These are phyloP conservation scores for Starmerella tilneyi DNA, from an alignment of 805 yeast genomes.

Conservation along the genomic window DNA sequence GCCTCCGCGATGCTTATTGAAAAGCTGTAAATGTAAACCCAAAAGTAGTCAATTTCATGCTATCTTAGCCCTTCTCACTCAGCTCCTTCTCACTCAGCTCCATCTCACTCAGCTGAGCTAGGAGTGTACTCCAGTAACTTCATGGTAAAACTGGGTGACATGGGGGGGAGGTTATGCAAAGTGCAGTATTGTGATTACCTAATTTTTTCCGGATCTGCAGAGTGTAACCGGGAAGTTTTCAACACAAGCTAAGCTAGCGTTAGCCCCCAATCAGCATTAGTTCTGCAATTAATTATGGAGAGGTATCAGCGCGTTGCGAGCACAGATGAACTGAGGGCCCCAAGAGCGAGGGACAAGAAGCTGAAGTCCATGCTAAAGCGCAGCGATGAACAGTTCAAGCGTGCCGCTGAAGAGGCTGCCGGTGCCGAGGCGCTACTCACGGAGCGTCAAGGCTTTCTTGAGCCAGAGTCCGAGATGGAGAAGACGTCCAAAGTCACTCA, in stretches of 20 bases:
- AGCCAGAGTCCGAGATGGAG: constrained; percentile 89
- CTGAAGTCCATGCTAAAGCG: constrained; percentile 37
- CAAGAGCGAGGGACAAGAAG: constrained; percentile 42
- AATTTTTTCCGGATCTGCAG: neutral
- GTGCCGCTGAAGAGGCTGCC: constrained; percentile 74
- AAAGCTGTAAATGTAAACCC: constrained; percentile 33
- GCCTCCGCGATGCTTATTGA: constrained; percentile 89
- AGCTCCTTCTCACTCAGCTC: too few species aligned
- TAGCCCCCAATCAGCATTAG: too few species aligned
- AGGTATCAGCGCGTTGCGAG: constrained; percentile 38
- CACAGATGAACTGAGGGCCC: constrained; percentile 32
- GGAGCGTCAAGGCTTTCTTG: constrained; percentile 77
- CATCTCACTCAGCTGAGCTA: too few species aligned
- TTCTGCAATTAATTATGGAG: constrained; percentile 15
- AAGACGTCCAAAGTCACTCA: constrained; percentile 78
- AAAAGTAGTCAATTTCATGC: neutral
- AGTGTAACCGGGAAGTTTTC: neutral
- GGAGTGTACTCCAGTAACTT: too few species aligned
- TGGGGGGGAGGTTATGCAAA: too few species aligned
- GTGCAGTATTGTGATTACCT: neutral
- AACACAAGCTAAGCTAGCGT: neutral
- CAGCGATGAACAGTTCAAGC: constrained; percentile 60
- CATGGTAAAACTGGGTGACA: too few species aligned
- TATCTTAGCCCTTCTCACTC: too few species aligned
- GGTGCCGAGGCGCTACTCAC: constrained; percentile 75